Percentiles rank a stretch among this genome's conserved stretches.
These are phyloP conservation scores for Chiua virens DNA, from an alignment of 768 basidiomycete species.

Conservation along the genomic window DNA sequence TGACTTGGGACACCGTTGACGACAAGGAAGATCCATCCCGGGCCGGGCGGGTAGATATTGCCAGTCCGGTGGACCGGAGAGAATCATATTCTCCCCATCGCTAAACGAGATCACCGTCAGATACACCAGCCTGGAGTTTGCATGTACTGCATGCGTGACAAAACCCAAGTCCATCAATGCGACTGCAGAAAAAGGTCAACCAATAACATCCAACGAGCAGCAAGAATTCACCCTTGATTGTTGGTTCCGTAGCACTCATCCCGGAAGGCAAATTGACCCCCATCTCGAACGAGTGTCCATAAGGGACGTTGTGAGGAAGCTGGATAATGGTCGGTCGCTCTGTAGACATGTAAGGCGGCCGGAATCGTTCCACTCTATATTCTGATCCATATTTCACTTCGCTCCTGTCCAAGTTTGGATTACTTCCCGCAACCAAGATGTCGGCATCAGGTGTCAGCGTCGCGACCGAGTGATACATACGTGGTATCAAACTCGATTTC, in stretches of 20 bases:
- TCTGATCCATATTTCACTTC: constrained; percentile 76
- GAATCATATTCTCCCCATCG: constrained; percentile 46
- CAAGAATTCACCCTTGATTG: constrained; percentile 50
- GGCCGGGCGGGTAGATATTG: constrained; percentile 75
- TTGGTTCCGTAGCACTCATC: constrained; percentile 33
- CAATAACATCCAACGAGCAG: not conserved
- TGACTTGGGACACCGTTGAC: constrained; percentile 64
- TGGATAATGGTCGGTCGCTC: constrained; percentile 53
- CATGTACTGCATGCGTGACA: constrained; percentile 75
- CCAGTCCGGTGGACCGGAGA: constrained; percentile 67
- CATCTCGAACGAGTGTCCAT: constrained; percentile 48
- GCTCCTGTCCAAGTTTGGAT: constrained; percentile 80
- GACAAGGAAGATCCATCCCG: constrained; percentile 74
- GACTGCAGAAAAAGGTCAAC: constrained; percentile 41
- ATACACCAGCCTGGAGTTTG: constrained; percentile 75
- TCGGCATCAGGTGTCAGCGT: constrained; percentile 70
- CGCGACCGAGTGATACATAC: constrained; percentile 84
- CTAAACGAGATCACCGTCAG: constrained; percentile 47
- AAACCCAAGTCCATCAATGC: constrained; percentile 81
- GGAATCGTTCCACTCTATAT: constrained; percentile 85
- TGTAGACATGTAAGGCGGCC: constrained; percentile 75
- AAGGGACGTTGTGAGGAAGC: constrained; percentile 39
- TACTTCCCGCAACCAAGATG: constrained; percentile 80
- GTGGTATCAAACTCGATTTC: constrained; percentile 64
- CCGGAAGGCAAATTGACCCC: constrained; percentile 41